Evolutionary conservation across 225 moss, liverwort and hornwort species (phyloP), one percentile per base, ranked within the genome.

Genomic region (Ulota crispa): DNA sequence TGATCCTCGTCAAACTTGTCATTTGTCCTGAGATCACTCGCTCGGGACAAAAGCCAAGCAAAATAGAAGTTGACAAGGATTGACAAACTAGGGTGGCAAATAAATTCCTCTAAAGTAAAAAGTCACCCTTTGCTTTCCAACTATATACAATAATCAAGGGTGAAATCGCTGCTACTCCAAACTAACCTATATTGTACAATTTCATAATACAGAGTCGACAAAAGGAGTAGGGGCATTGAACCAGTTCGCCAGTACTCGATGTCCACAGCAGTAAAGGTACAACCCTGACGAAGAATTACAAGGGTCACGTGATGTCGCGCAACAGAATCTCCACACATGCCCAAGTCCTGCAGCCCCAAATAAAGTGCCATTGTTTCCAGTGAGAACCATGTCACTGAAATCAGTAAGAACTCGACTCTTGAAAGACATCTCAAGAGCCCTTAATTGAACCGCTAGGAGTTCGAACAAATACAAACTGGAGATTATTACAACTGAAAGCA

Each of bases 131-230:
- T 34, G 62, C 85, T 80, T 43, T 88, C 73, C 75, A 67, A 63
- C 84, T 85, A 72, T 85, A 47, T 67, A 88, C 88, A 89, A 73
- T 81, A 86, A 80, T 86, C 55, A 81, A 75, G 88, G 82, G 88
- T 88, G 85, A 82, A 88, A 81, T 84, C 68, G 24, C 53, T 65
- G 45, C 80, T 68, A 80, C 80, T 85, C 73, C 80, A 77, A 88
- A 82, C 80, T 79, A 74, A 62, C 67, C 85, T 76, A 57, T 88
- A 88, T 82, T 39, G 83, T 88, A 88, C 88, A 88, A 15, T 85
- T 85, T 47, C 82, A 85, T 85, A 65, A 61, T 89, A 89, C 89
- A 89, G 79, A 71, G 81, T 63, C 55, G 77, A 79, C 81, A 73
- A 43, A 73, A 76, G 70, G 67, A 70, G 82, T 54, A 71, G 61